Evolutionary conservation across 352 stramenopile genomes (phyloP).

Genomic region (Globisporangium orthogonon): DNA sequence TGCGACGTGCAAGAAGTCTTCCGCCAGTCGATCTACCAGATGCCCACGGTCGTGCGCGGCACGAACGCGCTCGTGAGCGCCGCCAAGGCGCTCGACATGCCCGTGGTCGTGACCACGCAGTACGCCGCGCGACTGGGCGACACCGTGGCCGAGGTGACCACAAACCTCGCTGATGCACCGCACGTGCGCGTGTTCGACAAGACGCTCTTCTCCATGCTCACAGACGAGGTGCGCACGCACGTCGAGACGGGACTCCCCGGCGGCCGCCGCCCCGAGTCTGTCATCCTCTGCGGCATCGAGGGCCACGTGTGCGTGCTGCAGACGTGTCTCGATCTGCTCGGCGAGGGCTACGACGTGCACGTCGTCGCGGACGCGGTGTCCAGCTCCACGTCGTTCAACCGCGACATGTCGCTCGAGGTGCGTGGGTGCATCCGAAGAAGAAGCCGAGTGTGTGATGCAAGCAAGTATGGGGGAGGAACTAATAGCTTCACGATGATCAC

Average conservation of each 20-base stretch:
- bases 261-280: conserved; percentile 50
- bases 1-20: conserved; percentile 98
- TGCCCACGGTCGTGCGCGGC: conserved; percentile 87
- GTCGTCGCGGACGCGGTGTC: conserved; percentile 95
- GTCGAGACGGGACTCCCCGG: conserved; percentile 32
- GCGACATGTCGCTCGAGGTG: conserved; percentile 88
- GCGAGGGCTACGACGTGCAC: conserved; percentile 95
- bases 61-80: conserved; percentile 69
- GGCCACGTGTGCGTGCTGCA: conserved; percentile 93
- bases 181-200: conserved; percentile 91
- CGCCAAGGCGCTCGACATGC: conserved; percentile 86
- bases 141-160: conserved; percentile 76
- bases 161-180: conserved; percentile 36
- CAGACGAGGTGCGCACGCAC: conserved; percentile 86
- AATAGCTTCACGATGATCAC: not conserved
- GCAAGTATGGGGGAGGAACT: not conserved
- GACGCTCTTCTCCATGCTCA: conserved; percentile 98
- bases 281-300: conserved; percentile 97
- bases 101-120: conserved; percentile 94
- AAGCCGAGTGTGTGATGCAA: too few species aligned
- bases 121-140: conserved; percentile 93
- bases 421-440: not conserved
- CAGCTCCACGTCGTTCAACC: conserved; percentile 83
- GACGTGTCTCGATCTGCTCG: conserved; percentile 95
- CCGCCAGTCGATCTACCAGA: conserved; percentile 89